phyloP scores from a whole-genome alignment of 345 rosid genomes.

The Mallotus nudiflorus region DNA sequence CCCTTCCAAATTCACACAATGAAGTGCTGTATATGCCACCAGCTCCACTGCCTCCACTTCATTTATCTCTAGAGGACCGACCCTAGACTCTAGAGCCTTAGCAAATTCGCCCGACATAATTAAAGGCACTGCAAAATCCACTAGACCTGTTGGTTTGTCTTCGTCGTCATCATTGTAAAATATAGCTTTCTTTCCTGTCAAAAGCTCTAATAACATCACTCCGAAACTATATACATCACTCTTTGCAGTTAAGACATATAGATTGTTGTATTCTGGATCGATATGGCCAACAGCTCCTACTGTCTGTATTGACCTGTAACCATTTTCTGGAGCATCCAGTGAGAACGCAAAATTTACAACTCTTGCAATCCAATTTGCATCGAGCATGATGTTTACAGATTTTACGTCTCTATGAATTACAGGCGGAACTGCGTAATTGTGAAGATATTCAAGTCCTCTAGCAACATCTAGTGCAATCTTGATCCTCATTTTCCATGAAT shows the following conservation, averaged over 20 bases:
- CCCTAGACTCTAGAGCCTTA: too few relatives aligned
- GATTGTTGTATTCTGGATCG: too few relatives aligned
- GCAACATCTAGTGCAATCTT: too few relatives aligned
- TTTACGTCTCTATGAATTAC: constrained; percentile 85
- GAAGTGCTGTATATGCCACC: too few relatives aligned
- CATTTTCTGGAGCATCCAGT: too few relatives aligned
- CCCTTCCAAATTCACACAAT: too few relatives aligned
- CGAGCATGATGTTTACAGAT: constrained; percentile 73
- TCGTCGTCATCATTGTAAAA: constrained; percentile 46
- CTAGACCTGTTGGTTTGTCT: constrained; percentile 50
- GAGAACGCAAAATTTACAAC: constrained; percentile 87
- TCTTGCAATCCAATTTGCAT: constrained; percentile 63
- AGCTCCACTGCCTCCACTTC: too few relatives aligned
- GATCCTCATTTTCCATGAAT: constrained; percentile 82
- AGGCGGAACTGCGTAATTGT: constrained; percentile 74
- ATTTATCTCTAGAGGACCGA: too few relatives aligned
- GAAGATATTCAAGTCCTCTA: constrained; percentile 86
- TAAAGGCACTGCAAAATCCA: too few relatives aligned
- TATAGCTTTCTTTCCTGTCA: constrained; percentile 76
- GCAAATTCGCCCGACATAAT: too few relatives aligned
- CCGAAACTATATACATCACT: constrained; percentile 89
- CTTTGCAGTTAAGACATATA: constrained; percentile 68
- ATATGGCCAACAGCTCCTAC: too few relatives aligned
- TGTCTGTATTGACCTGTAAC: too few relatives aligned
- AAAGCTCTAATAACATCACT: constrained; percentile 66